phyloP scores from a whole-genome alignment of 495 filamentous ascomycete species.

The Neurospora sublineolata region DNA sequence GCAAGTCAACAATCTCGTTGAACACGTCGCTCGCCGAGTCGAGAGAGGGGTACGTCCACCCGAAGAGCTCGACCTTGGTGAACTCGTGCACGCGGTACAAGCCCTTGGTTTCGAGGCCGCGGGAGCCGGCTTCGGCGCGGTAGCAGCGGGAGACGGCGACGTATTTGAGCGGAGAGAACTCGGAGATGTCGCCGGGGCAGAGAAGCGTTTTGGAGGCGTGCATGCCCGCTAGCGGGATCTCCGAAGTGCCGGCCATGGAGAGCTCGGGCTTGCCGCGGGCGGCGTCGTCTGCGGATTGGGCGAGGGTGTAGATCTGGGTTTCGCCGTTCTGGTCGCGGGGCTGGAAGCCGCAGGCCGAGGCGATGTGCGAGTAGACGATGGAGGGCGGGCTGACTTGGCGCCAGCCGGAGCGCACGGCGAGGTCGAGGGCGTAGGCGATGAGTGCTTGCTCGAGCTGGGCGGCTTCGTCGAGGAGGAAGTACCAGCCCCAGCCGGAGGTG shows the following conservation, averaged over 20 bases:
- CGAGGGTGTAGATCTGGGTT: slow-evolving; percentile 75
- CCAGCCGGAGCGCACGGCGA: slow-evolving; percentile 62
- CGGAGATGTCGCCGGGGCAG: slow-evolving; percentile 14
- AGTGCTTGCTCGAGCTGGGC: slow-evolving; percentile 88
- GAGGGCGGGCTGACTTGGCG: slow-evolving; percentile 69
- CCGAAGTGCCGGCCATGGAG: slow-evolving; percentile 74
- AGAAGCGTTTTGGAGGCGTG: slow-evolving; percentile 61
- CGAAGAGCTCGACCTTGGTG: slow-evolving; percentile 95
- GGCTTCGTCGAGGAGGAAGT: slow-evolving; percentile 80
- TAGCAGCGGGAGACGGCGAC: slow-evolving; percentile 83
- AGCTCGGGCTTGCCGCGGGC: slow-evolving; percentile 52
- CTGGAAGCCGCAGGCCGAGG: slow-evolving; percentile 81
- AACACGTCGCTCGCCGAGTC: slow-evolving; percentile 48
- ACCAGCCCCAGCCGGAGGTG: slow-evolving; percentile 92
- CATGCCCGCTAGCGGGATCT: slow-evolving; percentile 90
- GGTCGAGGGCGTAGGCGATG: slow-evolving; percentile 66
- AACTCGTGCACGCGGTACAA: slow-evolving; percentile 98
- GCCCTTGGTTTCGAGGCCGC: slow-evolving; percentile 84
- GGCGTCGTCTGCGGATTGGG: slow-evolving; percentile 47
- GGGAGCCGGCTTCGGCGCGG: slow-evolving; percentile 82
- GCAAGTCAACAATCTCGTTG: slow-evolving; percentile 70
- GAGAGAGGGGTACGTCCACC: slow-evolving; percentile 53
- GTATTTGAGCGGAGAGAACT: slow-evolving; percentile 59
- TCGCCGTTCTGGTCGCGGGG: slow-evolving; percentile 84
- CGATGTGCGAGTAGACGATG: slow-evolving; percentile 86